Percentiles rank a stretch among this genome's conserved stretches.
phyloP scores from a whole-genome alignment of 345 rosid genomes.

The Microcos paniculata region DNA sequence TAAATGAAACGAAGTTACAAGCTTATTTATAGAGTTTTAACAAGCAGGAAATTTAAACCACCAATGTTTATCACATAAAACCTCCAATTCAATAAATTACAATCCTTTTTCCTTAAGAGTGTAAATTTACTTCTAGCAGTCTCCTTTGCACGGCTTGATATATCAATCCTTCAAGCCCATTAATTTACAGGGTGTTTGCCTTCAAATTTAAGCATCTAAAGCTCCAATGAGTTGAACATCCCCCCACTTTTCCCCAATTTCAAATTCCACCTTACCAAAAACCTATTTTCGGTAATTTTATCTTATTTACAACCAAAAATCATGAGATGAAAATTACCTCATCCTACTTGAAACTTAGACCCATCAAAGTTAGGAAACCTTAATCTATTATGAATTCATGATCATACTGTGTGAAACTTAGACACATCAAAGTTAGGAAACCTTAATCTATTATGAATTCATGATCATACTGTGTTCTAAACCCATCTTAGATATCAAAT shows the following conservation, averaged over 20 bases:
- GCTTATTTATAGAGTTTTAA: background rate
- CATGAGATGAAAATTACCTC: background rate
- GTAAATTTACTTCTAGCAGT: background rate
- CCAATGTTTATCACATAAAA: background rate
- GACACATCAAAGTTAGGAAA: background rate
- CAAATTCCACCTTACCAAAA: background rate
- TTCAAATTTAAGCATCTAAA: background rate
- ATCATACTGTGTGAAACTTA: background rate
- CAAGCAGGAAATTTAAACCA: background rate
- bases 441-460: background rate
- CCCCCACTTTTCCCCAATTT: background rate
- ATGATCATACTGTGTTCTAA: background rate
- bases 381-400: background rate
- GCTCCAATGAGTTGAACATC: background rate
- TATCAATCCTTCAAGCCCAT: background rate
- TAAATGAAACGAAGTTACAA: background rate
- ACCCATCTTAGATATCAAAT: background rate
- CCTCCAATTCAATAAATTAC: background rate
- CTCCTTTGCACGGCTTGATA: background rate
- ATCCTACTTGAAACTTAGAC: background rate
- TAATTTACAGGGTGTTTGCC: background rate
- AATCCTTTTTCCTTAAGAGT: background rate
- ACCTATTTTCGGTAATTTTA: background rate
- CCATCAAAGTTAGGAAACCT: background rate
- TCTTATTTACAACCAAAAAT: background rate